phyloP scores from a whole-genome alignment of 345 rosid genomes.

The Anacardium occidentale region DNA sequence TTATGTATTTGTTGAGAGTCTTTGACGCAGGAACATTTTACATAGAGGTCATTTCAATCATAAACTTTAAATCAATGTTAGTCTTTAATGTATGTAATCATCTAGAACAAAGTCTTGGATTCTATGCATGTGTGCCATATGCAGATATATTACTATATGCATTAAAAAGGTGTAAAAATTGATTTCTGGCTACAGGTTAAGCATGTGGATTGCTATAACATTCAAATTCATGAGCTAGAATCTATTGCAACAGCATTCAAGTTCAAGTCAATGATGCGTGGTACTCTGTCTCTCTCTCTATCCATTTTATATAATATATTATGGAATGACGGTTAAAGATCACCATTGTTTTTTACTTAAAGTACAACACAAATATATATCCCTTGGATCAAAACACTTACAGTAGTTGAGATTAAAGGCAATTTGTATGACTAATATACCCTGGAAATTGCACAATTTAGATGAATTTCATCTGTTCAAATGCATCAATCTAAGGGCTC shows the following conservation, averaged over 20 bases:
- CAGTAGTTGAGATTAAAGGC: no score
- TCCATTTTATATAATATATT: no score
- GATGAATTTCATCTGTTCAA: no score
- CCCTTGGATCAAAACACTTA: no score
- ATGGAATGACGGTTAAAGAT: no score
- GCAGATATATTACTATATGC: not conserved
- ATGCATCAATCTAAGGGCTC: no score
- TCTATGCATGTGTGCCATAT: not conserved
- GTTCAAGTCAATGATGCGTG: constrained; percentile 96
- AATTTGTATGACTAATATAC: no score
- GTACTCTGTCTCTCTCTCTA: constrained; percentile 33
- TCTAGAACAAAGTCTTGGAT: not conserved
- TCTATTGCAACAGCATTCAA: constrained; percentile 66
- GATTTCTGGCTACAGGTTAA: constrained; percentile 53
- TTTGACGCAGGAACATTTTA: not conserved
- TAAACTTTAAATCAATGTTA: no score
- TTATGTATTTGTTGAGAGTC: not conserved
- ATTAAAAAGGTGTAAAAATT: not conserved
- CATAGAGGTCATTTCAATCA: no score
- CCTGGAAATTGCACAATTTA: no score
- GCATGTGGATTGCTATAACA: constrained; percentile 76
- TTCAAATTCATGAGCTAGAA: constrained; percentile 77
- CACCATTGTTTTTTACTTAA: no score
- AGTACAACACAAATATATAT: no score
- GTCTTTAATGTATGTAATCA: not conserved